Evolutionary conservation across 2,329 filamentous ascomycete species (phyloP).

Genomic region (Mycocentrospora acerina): DNA sequence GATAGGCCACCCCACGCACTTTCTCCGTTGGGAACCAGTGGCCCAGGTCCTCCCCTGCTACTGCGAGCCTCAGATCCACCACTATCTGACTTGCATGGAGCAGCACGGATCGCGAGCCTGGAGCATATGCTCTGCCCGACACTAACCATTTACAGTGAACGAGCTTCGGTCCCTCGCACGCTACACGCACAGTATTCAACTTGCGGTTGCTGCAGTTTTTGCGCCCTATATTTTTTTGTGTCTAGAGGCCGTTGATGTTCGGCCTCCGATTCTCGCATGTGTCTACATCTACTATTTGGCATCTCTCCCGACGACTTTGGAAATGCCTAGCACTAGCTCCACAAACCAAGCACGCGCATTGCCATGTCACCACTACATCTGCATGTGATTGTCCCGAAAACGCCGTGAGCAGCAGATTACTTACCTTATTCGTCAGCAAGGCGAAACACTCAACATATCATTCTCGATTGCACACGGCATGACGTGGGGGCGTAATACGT

Average conservation of each 20-base stretch:
- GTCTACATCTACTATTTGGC: not conserved
- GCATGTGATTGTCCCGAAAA: too few relatives aligned
- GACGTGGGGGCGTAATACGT: conserved; percentile 29
- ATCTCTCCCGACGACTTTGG: conserved; percentile 10
- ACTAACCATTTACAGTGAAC: conserved; percentile 10
- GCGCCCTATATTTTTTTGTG: too few relatives aligned
- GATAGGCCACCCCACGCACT: conserved; percentile 15
- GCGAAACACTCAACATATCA: conserved; percentile 8
- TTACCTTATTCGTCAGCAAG: conserved; percentile 3
- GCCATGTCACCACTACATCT: too few relatives aligned
- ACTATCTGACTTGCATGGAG: conserved; percentile 30
- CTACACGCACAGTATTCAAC: conserved; percentile 16
- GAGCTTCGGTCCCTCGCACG: conserved; percentile 9
- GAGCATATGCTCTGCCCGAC: conserved; percentile 12
- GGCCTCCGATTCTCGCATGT: conserved; percentile 7
- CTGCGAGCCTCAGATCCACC: conserved; percentile 26
- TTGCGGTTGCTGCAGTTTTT: conserved; percentile 9
- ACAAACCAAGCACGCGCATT: too few relatives aligned
- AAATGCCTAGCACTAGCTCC: conserved; percentile 7
- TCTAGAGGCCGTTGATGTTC: too few relatives aligned
- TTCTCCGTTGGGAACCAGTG: conserved; percentile 22
- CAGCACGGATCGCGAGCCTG: conserved; percentile 22
- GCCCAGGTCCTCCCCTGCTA: conserved; percentile 15
- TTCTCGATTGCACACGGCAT: conserved; percentile 25
- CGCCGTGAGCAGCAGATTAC: too few relatives aligned